Percentiles rank a stretch among this genome's conserved stretches.
Evolutionary conservation across 495 filamentous ascomycete species (phyloP).

Genomic region (Penicillium cinerascens): DNA sequence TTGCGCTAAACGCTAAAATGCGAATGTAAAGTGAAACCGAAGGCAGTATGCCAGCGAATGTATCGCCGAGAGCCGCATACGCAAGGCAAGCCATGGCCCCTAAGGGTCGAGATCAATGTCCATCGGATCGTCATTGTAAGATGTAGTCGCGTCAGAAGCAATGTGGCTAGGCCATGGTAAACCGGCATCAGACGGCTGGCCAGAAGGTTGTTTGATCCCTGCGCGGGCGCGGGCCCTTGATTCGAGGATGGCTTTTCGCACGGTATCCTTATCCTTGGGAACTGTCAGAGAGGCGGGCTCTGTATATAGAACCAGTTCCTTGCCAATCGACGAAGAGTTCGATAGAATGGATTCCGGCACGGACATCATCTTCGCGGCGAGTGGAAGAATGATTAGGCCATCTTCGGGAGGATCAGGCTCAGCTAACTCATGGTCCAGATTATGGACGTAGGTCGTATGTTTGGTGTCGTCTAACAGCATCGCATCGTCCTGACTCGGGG

Average conservation of each 20-base stretch:
- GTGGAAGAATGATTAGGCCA: conserved; percentile 71
- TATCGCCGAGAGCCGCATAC: no score
- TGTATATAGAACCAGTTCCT: conserved; percentile 74
- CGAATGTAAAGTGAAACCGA: no score
- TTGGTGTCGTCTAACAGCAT: conserved; percentile 91
- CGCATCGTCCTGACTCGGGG: conserved; percentile 43
- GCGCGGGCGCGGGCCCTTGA: conserved; percentile 59
- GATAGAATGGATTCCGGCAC: conserved; percentile 66
- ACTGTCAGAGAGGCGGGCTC: conserved; percentile 74
- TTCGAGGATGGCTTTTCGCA: conserved; percentile 83
- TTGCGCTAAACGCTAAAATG: no score
- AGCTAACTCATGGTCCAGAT: conserved; percentile 82
- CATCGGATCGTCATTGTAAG: conserved; percentile 10
- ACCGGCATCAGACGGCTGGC: background rate
- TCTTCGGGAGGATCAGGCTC: conserved; percentile 53
- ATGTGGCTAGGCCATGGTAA: background rate
- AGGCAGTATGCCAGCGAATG: no score
- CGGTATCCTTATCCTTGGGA: conserved; percentile 69
- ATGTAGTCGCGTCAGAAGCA: background rate
- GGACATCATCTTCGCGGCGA: conserved; percentile 71
- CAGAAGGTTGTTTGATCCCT: background rate
- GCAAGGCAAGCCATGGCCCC: background rate
- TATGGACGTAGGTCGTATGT: conserved; percentile 83
- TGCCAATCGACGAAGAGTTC: conserved; percentile 36
- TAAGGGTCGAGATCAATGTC: conserved; percentile 6